These are phyloP conservation scores for Trichothecium roseum DNA, from an alignment of 2,329 filamentous ascomycete species.

Conservation along the genomic window DNA sequence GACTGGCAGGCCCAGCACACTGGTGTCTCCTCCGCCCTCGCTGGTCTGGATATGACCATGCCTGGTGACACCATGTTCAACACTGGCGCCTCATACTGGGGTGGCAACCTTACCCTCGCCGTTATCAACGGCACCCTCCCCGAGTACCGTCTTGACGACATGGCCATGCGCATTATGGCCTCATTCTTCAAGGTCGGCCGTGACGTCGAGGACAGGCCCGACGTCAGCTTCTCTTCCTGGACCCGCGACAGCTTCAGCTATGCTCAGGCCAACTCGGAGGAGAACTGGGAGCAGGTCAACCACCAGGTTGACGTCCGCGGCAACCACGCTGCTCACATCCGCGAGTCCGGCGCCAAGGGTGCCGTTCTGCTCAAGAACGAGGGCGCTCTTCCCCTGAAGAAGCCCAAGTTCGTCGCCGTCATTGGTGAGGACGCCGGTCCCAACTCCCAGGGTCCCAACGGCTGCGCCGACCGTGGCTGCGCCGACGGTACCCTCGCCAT, in stretches of 20 bases:
- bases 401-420: slow-evolving; percentile 33
- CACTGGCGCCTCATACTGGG: slow-evolving; percentile 59
- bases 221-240: slow-evolving; percentile 75
- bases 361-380: slow-evolving; percentile 53
- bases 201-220: slow-evolving; percentile 55
- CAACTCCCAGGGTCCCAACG: slow-evolving; percentile 49
- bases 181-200: slow-evolving; percentile 85
- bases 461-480: slow-evolving; percentile 56
- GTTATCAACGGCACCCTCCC: slow-evolving; percentile 77
- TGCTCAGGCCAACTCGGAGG: slow-evolving; percentile 33
- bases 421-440: slow-evolving; percentile 44
- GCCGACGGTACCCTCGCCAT: slow-evolving; percentile 60
- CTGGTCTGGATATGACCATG: slow-evolving; percentile 61
- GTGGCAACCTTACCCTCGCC: slow-evolving; percentile 71
- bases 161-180: slow-evolving; percentile 78
- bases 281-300: slow-evolving; percentile 43
- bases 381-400: slow-evolving; percentile 37
- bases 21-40: slow-evolving; percentile 44
- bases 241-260: slow-evolving; percentile 43
- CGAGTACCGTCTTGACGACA: slow-evolving; percentile 71
- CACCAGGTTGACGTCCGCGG: slow-evolving; percentile 54
- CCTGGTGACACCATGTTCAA: slow-evolving; percentile 53
- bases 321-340: slow-evolving; percentile 39
- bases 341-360: slow-evolving; percentile 41
- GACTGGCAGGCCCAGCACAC: slow-evolving; percentile 55